Conservation (phyloP, 257 asterid genomes). For the Nicotiana attenuata region DNA sequence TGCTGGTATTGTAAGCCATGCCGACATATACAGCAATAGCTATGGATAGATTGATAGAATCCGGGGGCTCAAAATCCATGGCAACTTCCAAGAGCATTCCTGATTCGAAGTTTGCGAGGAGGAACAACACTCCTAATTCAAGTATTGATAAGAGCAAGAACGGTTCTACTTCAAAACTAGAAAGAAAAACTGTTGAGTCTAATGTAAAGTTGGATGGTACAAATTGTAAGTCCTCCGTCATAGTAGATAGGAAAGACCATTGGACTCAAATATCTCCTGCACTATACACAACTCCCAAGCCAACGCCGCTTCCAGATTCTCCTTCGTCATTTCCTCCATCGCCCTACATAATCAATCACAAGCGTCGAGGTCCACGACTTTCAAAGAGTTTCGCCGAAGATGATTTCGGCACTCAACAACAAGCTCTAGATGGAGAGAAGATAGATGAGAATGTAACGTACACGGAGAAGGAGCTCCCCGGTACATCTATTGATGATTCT, state of each 20-base stretch:
- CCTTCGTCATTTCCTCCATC: conserved; percentile 88
- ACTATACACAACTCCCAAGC: conserved; percentile 76
- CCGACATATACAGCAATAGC: conserved; percentile 77
- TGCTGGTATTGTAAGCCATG: conserved; percentile 58
- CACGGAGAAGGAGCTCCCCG: conserved; percentile 20
- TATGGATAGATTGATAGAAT: conserved; percentile 74
- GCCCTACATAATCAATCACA: conserved; percentile 83
- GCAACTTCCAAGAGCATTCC: conserved; percentile 23
- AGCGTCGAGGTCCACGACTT: conserved; percentile 89
- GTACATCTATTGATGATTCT: conserved; percentile 30
- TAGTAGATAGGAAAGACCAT: conserved; percentile 40
- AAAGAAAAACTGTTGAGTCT: conserved; percentile 43
- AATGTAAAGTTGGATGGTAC: conserved; percentile 27
- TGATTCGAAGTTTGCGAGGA: conserved; percentile 39
- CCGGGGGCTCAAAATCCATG: conserved; percentile 52
- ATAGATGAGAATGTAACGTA: conserved; percentile 29
- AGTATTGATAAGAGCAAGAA: conserved; percentile 19
- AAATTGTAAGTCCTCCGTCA: conserved; percentile 24
- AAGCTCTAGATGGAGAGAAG: conserved; percentile 30
- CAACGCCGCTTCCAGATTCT: conserved; percentile 87
- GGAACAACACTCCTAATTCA: conserved; percentile 35
- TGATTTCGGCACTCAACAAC: conserved; percentile 43
- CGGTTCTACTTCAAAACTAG: conserved; percentile 31
- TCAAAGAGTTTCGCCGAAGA: conserved; percentile 72
- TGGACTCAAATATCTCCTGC: conserved; percentile 92